phyloP scores from a whole-genome alignment of 257 asterid species.

The Solanum ossicruentum region DNA sequence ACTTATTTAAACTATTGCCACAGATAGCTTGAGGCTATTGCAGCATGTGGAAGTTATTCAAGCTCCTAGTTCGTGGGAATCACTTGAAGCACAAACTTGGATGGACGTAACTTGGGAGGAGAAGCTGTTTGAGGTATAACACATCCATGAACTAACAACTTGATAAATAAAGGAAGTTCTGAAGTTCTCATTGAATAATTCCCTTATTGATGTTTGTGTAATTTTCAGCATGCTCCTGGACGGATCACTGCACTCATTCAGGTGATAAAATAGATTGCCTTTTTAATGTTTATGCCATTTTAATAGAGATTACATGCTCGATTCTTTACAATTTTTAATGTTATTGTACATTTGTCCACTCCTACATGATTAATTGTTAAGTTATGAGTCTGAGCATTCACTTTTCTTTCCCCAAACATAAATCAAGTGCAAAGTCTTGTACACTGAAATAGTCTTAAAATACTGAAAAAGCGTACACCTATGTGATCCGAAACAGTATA shows the following conservation, averaged over 20 bases:
- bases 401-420: neutral
- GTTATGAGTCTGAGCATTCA: neutral
- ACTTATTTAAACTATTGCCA: neutral
- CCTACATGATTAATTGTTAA: neutral
- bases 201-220: slow-evolving; percentile 2
- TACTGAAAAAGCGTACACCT: neutral
- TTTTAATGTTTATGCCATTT: neutral
- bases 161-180: neutral
- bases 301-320: neutral
- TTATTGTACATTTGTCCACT: neutral
- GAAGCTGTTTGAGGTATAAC: slow-evolving; percentile 52
- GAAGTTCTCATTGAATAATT: neutral
- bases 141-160: neutral
- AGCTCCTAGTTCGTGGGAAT: slow-evolving; percentile 60
- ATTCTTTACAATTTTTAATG: neutral
- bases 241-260: slow-evolving; percentile 60
- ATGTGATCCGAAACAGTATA: neutral
- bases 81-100: slow-evolving; percentile 46
- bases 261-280: slow-evolving; percentile 21
- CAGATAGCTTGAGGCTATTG: slow-evolving; percentile 73
- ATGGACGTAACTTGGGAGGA: slow-evolving; percentile 59
- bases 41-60: slow-evolving; percentile 73
- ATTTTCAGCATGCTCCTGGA: slow-evolving; percentile 60
- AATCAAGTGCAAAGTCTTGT: neutral
- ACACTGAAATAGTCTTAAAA: neutral